Percentiles rank a stretch among this genome's conserved stretches.
phyloP scores from a whole-genome alignment of 2,329 filamentous ascomycete species.

The Fusarium udum region DNA sequence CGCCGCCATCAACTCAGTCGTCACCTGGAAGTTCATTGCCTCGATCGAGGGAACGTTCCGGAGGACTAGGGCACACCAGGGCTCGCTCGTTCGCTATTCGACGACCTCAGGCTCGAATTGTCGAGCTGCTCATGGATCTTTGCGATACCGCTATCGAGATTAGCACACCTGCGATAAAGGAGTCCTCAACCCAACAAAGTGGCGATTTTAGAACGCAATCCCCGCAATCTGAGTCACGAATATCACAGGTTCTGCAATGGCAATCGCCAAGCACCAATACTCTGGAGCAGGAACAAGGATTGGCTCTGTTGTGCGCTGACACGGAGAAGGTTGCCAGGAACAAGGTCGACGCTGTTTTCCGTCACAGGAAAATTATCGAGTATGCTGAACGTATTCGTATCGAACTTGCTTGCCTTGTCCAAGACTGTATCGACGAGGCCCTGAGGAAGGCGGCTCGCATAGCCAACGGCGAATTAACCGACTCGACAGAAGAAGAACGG shows the following conservation, averaged over 20 bases:
- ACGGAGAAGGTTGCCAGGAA: conserved; percentile 84
- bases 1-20: conserved; percentile 74
- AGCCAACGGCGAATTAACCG: conserved; percentile 83
- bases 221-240: conserved; percentile 93
- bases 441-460: conserved; percentile 89
- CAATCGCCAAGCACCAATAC: conserved; percentile 92
- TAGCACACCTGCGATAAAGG: conserved; percentile 92
- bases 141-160: conserved; percentile 97
- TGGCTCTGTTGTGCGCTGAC: conserved; percentile 87
- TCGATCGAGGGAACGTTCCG: conserved; percentile 76
- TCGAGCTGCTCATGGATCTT: conserved; percentile 92
- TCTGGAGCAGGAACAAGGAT: conserved; percentile 89
- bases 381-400: conserved; percentile 95
- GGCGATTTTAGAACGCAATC: conserved; percentile 92
- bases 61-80: conserved; percentile 81
- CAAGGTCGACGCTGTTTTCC: conserved; percentile 92
- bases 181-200: conserved; percentile 69
- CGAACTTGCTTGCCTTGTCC: conserved; percentile 90
- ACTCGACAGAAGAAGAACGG: conserved; percentile 72
- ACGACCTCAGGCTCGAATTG: conserved; percentile 88
- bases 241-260: conserved; percentile 95
- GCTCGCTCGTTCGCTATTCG: conserved; percentile 91
- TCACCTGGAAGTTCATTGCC: conserved; percentile 78
- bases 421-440: conserved; percentile 94
- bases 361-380: conserved; percentile 91